Evolutionary conservation across 192 early-diverging fungal genomes (phyloP).

Genomic region (Chytriomyces sp.): DNA sequence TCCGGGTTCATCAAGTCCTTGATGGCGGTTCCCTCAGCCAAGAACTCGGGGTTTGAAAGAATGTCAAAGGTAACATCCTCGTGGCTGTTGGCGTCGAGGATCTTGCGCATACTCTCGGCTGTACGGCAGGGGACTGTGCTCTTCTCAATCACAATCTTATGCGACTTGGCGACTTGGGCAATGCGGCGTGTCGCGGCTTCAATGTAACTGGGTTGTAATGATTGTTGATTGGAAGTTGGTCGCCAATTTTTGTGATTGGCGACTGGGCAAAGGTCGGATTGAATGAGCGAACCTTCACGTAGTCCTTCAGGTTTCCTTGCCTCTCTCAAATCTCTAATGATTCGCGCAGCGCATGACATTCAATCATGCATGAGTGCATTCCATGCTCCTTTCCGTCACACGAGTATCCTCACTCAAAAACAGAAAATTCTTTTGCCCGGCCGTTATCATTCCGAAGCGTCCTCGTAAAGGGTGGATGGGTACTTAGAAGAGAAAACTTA

Average conservation of each 20-base stretch:
- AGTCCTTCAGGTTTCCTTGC: no score
- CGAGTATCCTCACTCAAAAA: no score
- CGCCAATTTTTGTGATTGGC: background rate
- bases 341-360: no score
- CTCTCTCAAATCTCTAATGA: no score
- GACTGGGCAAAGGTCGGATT: background rate
- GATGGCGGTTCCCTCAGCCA: conserved; percentile 91
- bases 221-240: background rate
- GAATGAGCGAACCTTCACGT: background rate
- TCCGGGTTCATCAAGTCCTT: conserved; percentile 81
- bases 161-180: conserved; percentile 72
- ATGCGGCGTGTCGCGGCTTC: conserved; percentile 81
- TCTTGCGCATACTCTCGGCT: conserved; percentile 78
- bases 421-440: background rate
- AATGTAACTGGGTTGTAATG: conserved; percentile 58
- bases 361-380: no score
- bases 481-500: conserved; percentile 43
- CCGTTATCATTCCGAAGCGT: background rate
- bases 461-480: background rate
- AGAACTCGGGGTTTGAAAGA: conserved; percentile 93
- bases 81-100: conserved; percentile 74
- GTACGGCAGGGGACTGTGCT: conserved; percentile 94
- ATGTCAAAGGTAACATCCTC: conserved; percentile 77
- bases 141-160: conserved; percentile 93
- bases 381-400: no score